These are phyloP conservation scores for Baudoinia panamericana DNA, from an alignment of 495 filamentous ascomycete genomes.

Conservation along the genomic window DNA sequence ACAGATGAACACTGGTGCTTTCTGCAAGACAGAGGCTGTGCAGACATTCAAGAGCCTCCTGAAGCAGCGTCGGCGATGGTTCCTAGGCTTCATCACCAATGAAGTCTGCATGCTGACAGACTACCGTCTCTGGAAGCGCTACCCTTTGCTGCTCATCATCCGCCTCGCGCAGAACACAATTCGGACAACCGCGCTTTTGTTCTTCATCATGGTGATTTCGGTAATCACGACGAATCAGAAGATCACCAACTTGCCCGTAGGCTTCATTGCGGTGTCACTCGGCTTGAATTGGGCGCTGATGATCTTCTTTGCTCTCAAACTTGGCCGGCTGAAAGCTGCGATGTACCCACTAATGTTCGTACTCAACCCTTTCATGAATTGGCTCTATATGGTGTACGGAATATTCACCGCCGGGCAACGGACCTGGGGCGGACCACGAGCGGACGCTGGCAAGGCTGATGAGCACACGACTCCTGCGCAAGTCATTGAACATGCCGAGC, in stretches of 20 bases:
- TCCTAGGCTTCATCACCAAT: slow-evolving; percentile 95
- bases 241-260: slow-evolving; percentile 67
- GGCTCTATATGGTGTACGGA: slow-evolving; percentile 87
- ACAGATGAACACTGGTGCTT: slow-evolving; percentile 91
- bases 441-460: slow-evolving; percentile 80
- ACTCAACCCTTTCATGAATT: slow-evolving; percentile 94
- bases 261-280: slow-evolving; percentile 89
- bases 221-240: slow-evolving; percentile 73
- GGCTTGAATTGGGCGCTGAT: slow-evolving; percentile 92
- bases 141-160: slow-evolving; percentile 77
- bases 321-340: slow-evolving; percentile 85
- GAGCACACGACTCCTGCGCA: slow-evolving; percentile 64
- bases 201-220: slow-evolving; percentile 88
- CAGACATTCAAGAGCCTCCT: slow-evolving; percentile 74
- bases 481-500: slow-evolving; percentile 67
- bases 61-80: slow-evolving; percentile 95
- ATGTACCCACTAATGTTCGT: slow-evolving; percentile 94
- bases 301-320: slow-evolving; percentile 83
- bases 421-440: slow-evolving; percentile 92
- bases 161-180: slow-evolving; percentile 96
- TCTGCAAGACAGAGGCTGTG: slow-evolving; percentile 97
- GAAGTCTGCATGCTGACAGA: slow-evolving; percentile 98
- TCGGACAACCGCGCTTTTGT: slow-evolving; percentile 84
- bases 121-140: slow-evolving; percentile 76
- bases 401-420: slow-evolving; percentile 88